Evolutionary conservation across 352 stramenopile genomes (phyloP), one percentile per base, ranked within the genome.

Genomic region (Phytophthora podocarpi): DNA sequence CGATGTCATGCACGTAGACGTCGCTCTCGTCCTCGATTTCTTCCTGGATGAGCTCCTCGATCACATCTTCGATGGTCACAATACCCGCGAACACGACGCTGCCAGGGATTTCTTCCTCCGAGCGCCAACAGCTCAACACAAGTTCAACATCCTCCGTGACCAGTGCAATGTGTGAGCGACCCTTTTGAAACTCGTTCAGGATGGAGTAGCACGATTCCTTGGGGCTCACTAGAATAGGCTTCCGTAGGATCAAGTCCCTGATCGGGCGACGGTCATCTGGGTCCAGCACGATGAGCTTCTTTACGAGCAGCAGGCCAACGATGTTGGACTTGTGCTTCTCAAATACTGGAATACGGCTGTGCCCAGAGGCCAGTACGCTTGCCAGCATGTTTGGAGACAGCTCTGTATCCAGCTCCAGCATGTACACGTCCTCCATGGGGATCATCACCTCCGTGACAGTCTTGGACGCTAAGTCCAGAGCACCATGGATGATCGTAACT

Each of bases 21-120:
- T 95, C 93, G 36, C 68, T 88, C 65, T 98, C 93, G 65, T 98
- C 93, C 52, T 92, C 82, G 57, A 98, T 98, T 50, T 96, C 82
- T 60, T 97, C 89, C 57, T 93, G 94, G 60, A 85, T 97, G 21
- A 96, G 76, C 61, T 95, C 83, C 63, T 98, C 93, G n/a, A 98
- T 80, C 11, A 98, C 78, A 65, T 98, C 90, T 74, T 98, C 91
- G 36, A 98, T 85, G 13, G 91, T 98, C 7, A 98, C 79, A 45
- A 98, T 95, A 8, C 93, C 93, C 8, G 94, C 65, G 37, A 97
- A 87, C 21, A 83, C 67, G 15, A 87, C 87, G 36, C 59, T 43
- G 65, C 74, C 15, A 63, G 71, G 59, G 34, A 86, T 74, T 46
- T 78, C 65, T 31, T 70, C 45, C 12, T 73, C 60, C 46, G 73